Evolutionary conservation across 2,329 filamentous ascomycete genomes (phyloP), one percentile per base, ranked within the genome.

Genomic region (Fusarium chaquense): DNA sequence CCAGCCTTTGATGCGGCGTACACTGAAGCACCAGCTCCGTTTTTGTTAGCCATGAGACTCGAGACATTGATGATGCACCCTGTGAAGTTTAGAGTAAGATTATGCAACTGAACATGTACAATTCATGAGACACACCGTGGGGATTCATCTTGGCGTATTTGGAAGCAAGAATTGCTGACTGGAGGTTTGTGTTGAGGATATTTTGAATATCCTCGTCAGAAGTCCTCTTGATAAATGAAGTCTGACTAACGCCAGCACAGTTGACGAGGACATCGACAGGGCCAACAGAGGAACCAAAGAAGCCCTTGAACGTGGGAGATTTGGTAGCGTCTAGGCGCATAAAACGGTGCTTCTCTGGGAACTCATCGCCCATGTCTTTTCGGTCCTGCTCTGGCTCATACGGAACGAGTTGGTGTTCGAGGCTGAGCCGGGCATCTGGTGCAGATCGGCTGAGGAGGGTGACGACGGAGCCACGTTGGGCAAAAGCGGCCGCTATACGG

Each of bases 1-100:
- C 93, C 93, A 7, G 93, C 93, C 77, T 97, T 97, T 44, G 90
- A 90, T 10, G 93, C 92, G 8, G 91, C 90, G 76, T 96, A 96
- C 1, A 89, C 87, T 6, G 90, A 87, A 15, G 91, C 89, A 9
- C 94, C 94, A 3, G 83, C 83, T 1, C 90, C 91, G 1, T 89
- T 91, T 61, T 90, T 90, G 2, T 85, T 76, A 0, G 89, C 93
- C 46, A 97, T 85, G 32, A 97, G 81, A 49, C 92, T 95, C 1
- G 92, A 90, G 24, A 97, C 82, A 75, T 97, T 97, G 78, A 97
- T 90, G 65, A 97, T 94, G 75, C 89, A 92, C 10, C 85, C 87
- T 87, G 46, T 7, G 36, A 24, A 36, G 32, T 30, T 9, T 10
- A 16, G 18, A 43, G 18, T 60, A 55, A 66, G 53, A 65, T 41